Evolutionary conservation across 2,329 filamentous ascomycete species (phyloP), one percentile per base, ranked within the genome.

Genomic region (Neonectria ditissima): DNA sequence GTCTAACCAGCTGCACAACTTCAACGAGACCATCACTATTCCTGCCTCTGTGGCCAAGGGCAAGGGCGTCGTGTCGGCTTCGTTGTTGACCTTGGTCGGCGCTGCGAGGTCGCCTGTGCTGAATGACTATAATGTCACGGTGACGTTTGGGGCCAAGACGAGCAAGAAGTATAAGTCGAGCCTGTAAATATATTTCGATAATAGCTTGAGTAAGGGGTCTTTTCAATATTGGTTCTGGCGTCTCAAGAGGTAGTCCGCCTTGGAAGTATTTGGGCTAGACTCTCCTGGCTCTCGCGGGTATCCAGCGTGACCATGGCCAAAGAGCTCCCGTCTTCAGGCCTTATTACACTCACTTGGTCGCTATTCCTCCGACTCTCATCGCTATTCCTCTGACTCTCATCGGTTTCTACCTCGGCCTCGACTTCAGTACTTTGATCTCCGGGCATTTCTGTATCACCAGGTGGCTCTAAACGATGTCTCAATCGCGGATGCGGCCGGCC

Each of bases 21-120:
- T 75, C 63, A 74, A 65, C 39, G 68, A 74, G 55, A 53, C 43
- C 2, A 54, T 78, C 39, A 70, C 67, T n/a, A 55, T 78, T 18
- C 76, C 76, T 3, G 56, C 61, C 1, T 47, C 34, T 5, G 66
- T 63, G 2, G 32, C 56, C 2, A 57, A 61, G 26, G 76, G 76
- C 28, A 44, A 62, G 8, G 71, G 66, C 30, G 44, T 74, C 37
- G 59, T 78, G 50, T 65, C 68, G 9, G 76, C 75, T 4, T 69
- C 69, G 57, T 52, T 77, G 30, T 68, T 69, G 14, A 76, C 71
- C 32, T 59, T 78, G 13, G 74, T 72, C 44, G 76, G 76, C 14
- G 75, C 65, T 13, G 55, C 54, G 1, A 54, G 56, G 3, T 16
- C 28, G 6, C 66, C 75, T 3, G 61, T 55, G 2, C 37, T 76